These are phyloP conservation scores for Zymoseptoria passerinii DNA, from an alignment of 2,329 filamentous ascomycete genomes.

Conservation along the genomic window DNA sequence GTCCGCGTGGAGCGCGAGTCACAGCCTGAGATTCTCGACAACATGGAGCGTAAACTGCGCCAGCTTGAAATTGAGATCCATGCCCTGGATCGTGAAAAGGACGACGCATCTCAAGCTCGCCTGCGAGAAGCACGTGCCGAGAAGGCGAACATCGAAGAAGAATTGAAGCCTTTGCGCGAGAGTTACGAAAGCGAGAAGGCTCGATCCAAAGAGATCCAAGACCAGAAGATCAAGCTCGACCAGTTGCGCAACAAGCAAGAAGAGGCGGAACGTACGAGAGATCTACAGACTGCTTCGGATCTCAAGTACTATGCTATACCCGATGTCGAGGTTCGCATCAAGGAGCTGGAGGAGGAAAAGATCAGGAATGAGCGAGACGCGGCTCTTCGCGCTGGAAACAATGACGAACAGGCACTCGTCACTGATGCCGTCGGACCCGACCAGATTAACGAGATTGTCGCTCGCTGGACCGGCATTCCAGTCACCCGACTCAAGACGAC, in stretches of 20 bases:
- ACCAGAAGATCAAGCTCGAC: constrained; percentile 91
- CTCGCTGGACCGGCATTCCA: constrained; percentile 95
- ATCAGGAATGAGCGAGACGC: constrained; percentile 71
- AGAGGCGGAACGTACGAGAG: constrained; percentile 79
- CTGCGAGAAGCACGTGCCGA: constrained; percentile 78
- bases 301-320: constrained; percentile 96
- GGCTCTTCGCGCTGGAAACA: constrained; percentile 48
- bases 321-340: constrained; percentile 75
- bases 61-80: constrained; percentile 98
- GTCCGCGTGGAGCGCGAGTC: constrained; percentile 93
- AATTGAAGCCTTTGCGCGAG: constrained; percentile 80
- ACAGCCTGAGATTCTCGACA: constrained; percentile 91
- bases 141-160: constrained; percentile 88
- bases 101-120: constrained; percentile 80
- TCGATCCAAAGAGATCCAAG: constrained; percentile 43
- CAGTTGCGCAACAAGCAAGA: constrained; percentile 84
- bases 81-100: constrained; percentile 85
- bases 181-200: constrained; percentile 93
- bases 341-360: constrained; percentile 66
- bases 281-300: constrained; percentile 82
- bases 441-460: constrained; percentile 98
- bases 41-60: constrained; percentile 77
- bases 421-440: constrained; percentile 93
- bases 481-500: constrained; percentile 88
- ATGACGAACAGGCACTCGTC: constrained; percentile 56